phyloP scores from a whole-genome alignment of 805 yeast species.

The Vanderwaltozyma verrucispora region DNA sequence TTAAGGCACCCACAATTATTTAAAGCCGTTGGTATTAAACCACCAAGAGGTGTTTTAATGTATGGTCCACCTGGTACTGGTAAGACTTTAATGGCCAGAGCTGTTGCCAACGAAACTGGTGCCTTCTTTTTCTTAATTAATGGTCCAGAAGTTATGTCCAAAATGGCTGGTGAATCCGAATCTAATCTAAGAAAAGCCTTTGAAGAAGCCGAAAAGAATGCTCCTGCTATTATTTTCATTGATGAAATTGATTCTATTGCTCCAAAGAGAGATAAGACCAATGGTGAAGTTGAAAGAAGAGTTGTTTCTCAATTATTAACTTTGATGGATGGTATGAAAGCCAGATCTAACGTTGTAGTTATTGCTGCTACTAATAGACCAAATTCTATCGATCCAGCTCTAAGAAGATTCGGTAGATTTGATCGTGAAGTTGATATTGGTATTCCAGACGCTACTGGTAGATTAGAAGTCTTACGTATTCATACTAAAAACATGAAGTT shows the following conservation, averaged over 20 bases:
- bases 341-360: conserved; percentile 96
- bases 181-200: conserved; percentile 95
- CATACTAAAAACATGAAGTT: conserved; percentile 99
- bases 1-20: conserved; percentile 97
- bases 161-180: conserved; percentile 99
- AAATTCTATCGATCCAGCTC: conserved; percentile 65
- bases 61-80: conserved; percentile 99
- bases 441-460: conserved; percentile 97
- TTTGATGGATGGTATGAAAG: conserved; percentile 99
- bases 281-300: conserved; percentile 99
- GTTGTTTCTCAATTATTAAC: conserved; percentile 97
- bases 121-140: conserved; percentile 96
- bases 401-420: conserved; percentile 81
- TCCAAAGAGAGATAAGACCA: conserved; percentile 99
- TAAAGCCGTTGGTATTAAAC: conserved; percentile 96
- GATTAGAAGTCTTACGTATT: conserved; percentile 91
- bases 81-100: conserved; percentile 98
- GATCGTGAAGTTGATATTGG: conserved; percentile 88
- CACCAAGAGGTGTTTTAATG: conserved; percentile 96
- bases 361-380: conserved; percentile 93
- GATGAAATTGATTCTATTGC: conserved; percentile 99
- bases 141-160: conserved; percentile 99
- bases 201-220: conserved; percentile 98
- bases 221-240: conserved; percentile 94
- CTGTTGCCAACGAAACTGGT: conserved; percentile 99